Evolutionary conservation across 2,329 filamentous ascomycete genomes (phyloP).

Genomic region (Clarireedia homoeocarpa): DNA sequence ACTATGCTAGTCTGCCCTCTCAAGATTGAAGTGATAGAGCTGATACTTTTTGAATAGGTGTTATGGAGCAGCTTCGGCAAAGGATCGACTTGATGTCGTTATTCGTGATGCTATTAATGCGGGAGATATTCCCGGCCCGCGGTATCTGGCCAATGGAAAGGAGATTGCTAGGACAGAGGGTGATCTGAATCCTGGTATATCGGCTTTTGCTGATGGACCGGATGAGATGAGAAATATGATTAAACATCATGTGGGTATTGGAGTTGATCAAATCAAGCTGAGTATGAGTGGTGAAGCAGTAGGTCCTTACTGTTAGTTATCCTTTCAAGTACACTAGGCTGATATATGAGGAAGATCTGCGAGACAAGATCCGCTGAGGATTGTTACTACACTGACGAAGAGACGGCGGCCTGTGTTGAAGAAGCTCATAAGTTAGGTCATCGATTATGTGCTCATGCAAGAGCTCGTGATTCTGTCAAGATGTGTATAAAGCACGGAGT

Average conservation of each 20-base stretch:
- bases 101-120: slow-evolving; percentile 42
- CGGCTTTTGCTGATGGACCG: slow-evolving; percentile 31
- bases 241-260: slow-evolving; percentile 30
- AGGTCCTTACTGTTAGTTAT: too few relatives aligned
- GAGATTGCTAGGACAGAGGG: slow-evolving; percentile 40
- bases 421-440: slow-evolving; percentile 33
- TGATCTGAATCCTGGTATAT: slow-evolving; percentile 34
- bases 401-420: slow-evolving; percentile 39
- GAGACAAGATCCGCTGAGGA: slow-evolving; percentile 33
- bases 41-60: too few relatives aligned
- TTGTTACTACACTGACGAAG: slow-evolving; percentile 37
- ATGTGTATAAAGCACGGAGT: slow-evolving; percentile 37
- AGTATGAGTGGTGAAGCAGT: slow-evolving; percentile 31
- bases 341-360: slow-evolving; percentile 16
- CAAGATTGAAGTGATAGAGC: too few relatives aligned
- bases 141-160: slow-evolving; percentile 40
- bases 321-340: too few relatives aligned
- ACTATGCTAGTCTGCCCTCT: slow-evolving; percentile 39
- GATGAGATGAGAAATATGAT: slow-evolving; percentile 35
- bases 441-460: slow-evolving; percentile 36
- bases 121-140: slow-evolving; percentile 39
- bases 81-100: slow-evolving; percentile 33
- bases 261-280: slow-evolving; percentile 38
- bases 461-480: slow-evolving; percentile 36
- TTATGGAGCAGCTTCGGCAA: slow-evolving; percentile 20